Evolutionary conservation across 495 filamentous ascomycete species (phyloP).

Genomic region (Trichoderma orchidacearum): DNA sequence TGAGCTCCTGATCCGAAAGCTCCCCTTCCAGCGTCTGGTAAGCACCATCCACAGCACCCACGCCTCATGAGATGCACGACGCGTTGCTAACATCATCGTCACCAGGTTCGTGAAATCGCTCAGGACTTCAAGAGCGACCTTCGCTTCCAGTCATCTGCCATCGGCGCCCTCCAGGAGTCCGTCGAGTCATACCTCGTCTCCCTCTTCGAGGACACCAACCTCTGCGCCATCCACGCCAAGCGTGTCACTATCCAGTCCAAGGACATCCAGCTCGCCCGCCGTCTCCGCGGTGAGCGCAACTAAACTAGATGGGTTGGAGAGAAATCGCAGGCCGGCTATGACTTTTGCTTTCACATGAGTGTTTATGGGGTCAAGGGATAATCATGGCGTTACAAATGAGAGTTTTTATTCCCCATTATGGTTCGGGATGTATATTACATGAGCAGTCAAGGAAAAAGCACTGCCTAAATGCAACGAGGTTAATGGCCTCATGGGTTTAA

Average conservation of each 20-base stretch:
- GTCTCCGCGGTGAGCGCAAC: conserved; percentile 89
- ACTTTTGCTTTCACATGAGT: conserved; percentile 12
- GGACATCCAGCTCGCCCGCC: conserved; percentile 94
- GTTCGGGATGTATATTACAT: conserved; percentile 22
- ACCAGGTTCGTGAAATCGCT: conserved; percentile 85
- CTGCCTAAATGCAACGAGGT: background rate
- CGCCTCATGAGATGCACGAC: background rate
- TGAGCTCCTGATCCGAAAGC: conserved; percentile 99
- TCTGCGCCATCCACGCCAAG: conserved; percentile 99
- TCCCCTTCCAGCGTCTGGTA: conserved; percentile 98
- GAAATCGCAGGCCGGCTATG: conserved; percentile 15
- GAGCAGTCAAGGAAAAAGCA: background rate
- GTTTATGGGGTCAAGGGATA: conserved; percentile 8
- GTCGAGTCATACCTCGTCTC: conserved; percentile 99
- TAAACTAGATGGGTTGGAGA: conserved; percentile 15
- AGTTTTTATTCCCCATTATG: conserved; percentile 3
- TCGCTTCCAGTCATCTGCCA: conserved; percentile 99
- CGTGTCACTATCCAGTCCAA: conserved; percentile 91
- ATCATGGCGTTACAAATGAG: conserved; percentile 6
- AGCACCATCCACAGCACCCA: conserved; percentile 8
- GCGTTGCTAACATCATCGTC: conserved; percentile 16
- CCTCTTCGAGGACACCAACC: conserved; percentile 99
- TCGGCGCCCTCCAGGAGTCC: conserved; percentile 99
- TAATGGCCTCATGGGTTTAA: background rate
- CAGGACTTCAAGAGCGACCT: conserved; percentile 99